Evolutionary conservation across 2,329 filamentous ascomycete genomes (phyloP), one percentile per base, ranked within the genome.

Genomic region (Drechslerella coelobrocha): DNA sequence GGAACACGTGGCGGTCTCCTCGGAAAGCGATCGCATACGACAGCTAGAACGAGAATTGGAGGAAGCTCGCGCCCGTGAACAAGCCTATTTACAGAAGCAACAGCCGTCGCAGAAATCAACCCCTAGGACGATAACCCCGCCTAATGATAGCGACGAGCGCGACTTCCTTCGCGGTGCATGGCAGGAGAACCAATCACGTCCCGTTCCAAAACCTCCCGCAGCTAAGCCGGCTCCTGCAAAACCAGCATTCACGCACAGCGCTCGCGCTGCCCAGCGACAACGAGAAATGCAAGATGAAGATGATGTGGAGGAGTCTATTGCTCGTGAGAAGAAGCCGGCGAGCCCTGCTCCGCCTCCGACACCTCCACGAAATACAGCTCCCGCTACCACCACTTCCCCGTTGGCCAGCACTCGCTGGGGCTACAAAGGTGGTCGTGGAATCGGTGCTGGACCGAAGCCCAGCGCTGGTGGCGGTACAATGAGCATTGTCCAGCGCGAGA

Each of bases 31-130:
- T 39, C 86, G 92, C 41, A 88, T 97, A 72, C 85, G 85, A 75
- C 88, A 97, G 77, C 83, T 97, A 3, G 93, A 97, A 79, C 82
- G 83, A 29, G 85, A 90, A 76, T 82, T 91, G 0, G 85, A 87
- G 75, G 83, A 85, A 75, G 88, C 88, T 12, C 85, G 87, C 73
- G 86, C 88, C 73, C 83, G 88, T 47, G 88, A 90, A 76, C 82
- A 82, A 14, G 59, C 45, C 2, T 60, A 59, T 23, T 41, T 63
- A 0, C 43, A 47, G 9, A 41, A 60, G 21, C 66, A 54, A 24
- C 59, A 62, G n/a, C 47, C 65, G n/a, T 62, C 66, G 19, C 66
- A 63, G 17, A 54, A 27, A 37, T 59, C 59, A 7, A 55, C 41
- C 9, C 50, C 59, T 1, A 26, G 66, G 19, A 63, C 59, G 10